phyloP scores from a whole-genome alignment of 768 basidiomycete species.

The Agaricus subrufescens region DNA sequence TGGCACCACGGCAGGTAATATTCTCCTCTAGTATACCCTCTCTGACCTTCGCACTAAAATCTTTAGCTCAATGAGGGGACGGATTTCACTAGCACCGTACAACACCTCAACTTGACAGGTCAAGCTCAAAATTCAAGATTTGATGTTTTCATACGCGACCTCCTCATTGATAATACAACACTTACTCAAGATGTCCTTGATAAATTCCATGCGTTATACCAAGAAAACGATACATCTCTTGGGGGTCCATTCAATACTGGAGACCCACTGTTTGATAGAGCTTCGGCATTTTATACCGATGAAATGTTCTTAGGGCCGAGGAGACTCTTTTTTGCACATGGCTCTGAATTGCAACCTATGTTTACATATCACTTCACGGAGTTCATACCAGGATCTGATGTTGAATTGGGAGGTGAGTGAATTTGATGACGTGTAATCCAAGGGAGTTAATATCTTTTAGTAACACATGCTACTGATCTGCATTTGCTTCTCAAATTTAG shows the following conservation, averaged over 20 bases:
- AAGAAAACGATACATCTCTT: constrained; percentile 40
- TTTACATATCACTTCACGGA: constrained; percentile 54
- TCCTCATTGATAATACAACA: constrained; percentile 51
- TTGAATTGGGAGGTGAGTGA: constrained; percentile 38
- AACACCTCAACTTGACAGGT: constrained; percentile 31
- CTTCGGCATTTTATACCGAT: constrained; percentile 54
- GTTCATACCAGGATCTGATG: constrained; percentile 51
- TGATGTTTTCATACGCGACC: constrained; percentile 38
- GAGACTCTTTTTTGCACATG: constrained; percentile 45
- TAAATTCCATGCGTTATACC: constrained; percentile 35
- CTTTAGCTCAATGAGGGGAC: constrained; percentile 51
- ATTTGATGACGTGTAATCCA: not conserved
- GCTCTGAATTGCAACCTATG: constrained; percentile 39
- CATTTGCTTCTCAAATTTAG: constrained; percentile 41
- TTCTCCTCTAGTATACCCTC: too few species aligned
- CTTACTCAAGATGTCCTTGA: constrained; percentile 35
- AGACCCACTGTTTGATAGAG: constrained; percentile 54
- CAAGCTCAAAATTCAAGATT: constrained; percentile 39
- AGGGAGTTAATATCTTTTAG: constrained; percentile 19
- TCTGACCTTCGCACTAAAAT: not conserved
- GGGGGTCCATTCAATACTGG: constrained; percentile 56
- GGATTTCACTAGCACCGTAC: constrained; percentile 33
- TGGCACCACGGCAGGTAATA: constrained; percentile 45
- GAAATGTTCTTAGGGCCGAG: constrained; percentile 50
- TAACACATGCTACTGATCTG: constrained; percentile 43